Evolutionary conservation across 164 flowering plant genomes (phyloP).

Genomic region (Vitis labrusca): DNA sequence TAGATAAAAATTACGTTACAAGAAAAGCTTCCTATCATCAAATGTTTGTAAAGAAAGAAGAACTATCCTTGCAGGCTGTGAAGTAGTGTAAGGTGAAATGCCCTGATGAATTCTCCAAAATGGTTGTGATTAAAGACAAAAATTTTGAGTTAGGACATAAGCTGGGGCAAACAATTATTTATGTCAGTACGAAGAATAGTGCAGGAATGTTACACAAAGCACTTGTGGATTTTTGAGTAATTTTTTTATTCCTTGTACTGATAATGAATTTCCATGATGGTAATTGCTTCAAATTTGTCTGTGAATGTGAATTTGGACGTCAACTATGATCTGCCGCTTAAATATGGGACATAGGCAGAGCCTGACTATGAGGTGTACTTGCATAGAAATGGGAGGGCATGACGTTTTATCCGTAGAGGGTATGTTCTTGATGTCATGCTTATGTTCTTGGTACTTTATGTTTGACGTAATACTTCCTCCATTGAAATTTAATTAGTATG

Average conservation of each 20-base stretch:
- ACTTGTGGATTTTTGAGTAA: conserved; percentile 25
- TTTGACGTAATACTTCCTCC: neutral
- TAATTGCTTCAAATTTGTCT: neutral
- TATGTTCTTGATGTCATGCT: conserved; percentile 19
- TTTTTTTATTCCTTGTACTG: neutral
- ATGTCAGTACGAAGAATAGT: conserved; percentile 58
- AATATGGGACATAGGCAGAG: conserved; percentile 33
- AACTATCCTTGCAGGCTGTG: conserved; percentile 72
- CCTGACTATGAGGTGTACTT: conserved; percentile 80
- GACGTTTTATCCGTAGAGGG: conserved; percentile 96
- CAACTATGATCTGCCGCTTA: conserved; percentile 70
- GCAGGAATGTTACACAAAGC: conserved; percentile 58
- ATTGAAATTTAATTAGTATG: neutral
- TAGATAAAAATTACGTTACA: conserved; percentile 71
- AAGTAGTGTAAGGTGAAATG: conserved; percentile 90
- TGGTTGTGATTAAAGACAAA: conserved; percentile 60
- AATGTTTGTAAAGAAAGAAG: conserved; percentile 91
- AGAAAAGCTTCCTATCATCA: conserved; percentile 70
- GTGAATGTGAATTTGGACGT: conserved; percentile 77
- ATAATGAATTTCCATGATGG: neutral
- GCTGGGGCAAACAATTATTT: conserved; percentile 88
- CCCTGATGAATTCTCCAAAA: conserved; percentile 73
- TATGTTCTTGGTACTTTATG: neutral
- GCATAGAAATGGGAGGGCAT: conserved; percentile 92
- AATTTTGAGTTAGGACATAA: conserved; percentile 75